Evolutionary conservation across 495 filamentous ascomycete species (phyloP), one percentile per base, ranked within the genome.

Genomic region (Trichoderma asperelloides): DNA sequence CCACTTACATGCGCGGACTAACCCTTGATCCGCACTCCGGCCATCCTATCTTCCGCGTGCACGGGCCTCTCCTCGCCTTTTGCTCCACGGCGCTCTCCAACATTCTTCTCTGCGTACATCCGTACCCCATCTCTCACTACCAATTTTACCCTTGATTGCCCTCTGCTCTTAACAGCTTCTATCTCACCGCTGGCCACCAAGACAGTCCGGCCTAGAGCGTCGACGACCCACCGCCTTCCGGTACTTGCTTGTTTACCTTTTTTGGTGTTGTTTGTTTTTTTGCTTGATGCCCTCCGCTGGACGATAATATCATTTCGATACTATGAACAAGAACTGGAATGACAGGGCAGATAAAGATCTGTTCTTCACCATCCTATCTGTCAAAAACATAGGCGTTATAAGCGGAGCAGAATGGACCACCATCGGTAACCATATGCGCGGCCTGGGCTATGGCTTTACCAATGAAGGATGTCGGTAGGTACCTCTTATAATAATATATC

Each of bases 381-480:
- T 83, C 60, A 83, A 83, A 73, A 81, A 82, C 68, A 82, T 83
- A 37, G 81, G 80, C 66, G 77, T 82, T 70, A 83, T 83, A 74
- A 83, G 81, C 74, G 81, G 81, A 55, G 70, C 75, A 21, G 81
- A 83, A 77, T 83, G 81, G 81, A 78, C 74, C 18, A 82, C 78
- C 13, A 83, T 83, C 49, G 81, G 81, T 63, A 81, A 80, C 69
- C 75, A 79, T 64, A 82, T 83, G 81, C 77, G 81, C 60, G 71
- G 74, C 16, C 49, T 82, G 45, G 81, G 81, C 67, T 83, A 83
- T 43, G 80, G 80, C 70, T 83, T 83, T 69, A 83, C 81, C 2
- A 83, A 83, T 73, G 81, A 83, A 68, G 81, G 81, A 75, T 83
- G 81, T 64, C 81, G 81, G 81, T 83, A 70, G 77, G 80, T 78